These are phyloP conservation scores for Verticillium alfalfae DNA, from an alignment of 2,329 filamentous ascomycete species.

Conservation along the genomic window DNA sequence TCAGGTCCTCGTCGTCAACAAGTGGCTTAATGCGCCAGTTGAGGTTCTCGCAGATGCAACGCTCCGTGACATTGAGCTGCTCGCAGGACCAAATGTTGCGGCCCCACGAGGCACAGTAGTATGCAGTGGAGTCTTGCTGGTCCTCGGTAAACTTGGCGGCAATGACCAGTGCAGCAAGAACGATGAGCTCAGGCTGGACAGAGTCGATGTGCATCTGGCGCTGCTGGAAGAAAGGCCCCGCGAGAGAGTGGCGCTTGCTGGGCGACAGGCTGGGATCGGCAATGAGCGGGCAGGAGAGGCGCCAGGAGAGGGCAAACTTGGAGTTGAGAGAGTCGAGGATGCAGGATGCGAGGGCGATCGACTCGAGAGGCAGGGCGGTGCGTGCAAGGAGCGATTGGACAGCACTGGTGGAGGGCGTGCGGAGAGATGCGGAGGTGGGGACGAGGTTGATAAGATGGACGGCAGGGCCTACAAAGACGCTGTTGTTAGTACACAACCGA, in stretches of 20 bases:
- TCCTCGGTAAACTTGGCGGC: slow-evolving; percentile 64
- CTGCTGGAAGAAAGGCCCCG: slow-evolving; percentile 25
- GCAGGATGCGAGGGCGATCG: slow-evolving; percentile 59
- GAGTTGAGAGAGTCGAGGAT: slow-evolving; percentile 60
- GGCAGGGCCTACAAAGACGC: slow-evolving; percentile 47
- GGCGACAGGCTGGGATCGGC: slow-evolving; percentile 13
- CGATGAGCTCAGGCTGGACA: slow-evolving; percentile 56
- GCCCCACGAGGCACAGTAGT: slow-evolving; percentile 51
- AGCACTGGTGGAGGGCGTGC: slow-evolving; percentile 49
- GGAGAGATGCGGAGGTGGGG: slow-evolving; percentile 56
- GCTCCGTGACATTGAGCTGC: slow-evolving; percentile 60
- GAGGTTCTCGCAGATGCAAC: slow-evolving; percentile 59
- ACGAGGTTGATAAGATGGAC: slow-evolving; percentile 63
- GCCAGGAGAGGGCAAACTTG: slow-evolving; percentile 58
- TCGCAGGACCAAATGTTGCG: slow-evolving; percentile 50
- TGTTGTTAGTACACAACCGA: slow-evolving; percentile 8
- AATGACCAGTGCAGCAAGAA: slow-evolving; percentile 57
- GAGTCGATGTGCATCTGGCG: slow-evolving; percentile 52
- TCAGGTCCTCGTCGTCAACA: slow-evolving; percentile 47
- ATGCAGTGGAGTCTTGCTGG: slow-evolving; percentile 43
- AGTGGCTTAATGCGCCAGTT: slow-evolving; percentile 59
- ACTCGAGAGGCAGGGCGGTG: slow-evolving; percentile 53
- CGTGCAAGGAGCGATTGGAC: slow-evolving; percentile 57
- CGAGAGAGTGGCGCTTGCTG: slow-evolving; percentile 43
- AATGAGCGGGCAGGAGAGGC: slow-evolving; percentile 49